phyloP scores from a whole-genome alignment of 495 filamentous ascomycete species.

The Neurospora sp. region DNA sequence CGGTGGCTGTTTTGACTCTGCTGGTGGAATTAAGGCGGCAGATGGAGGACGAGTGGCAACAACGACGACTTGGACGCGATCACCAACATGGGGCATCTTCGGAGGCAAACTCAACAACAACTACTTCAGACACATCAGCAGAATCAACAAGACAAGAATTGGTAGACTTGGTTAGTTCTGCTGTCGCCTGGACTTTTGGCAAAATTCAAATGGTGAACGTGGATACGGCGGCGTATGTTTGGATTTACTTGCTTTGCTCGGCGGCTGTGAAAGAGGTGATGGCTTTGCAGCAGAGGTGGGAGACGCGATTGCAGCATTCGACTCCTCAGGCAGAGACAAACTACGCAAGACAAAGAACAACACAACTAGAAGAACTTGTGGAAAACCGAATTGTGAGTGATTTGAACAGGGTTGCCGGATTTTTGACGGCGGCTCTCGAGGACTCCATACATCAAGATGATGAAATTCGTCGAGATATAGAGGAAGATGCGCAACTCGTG shows the following conservation, averaged over 20 bases:
- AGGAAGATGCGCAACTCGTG: too few relatives aligned
- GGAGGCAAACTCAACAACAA: neutral
- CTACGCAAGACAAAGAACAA: neutral
- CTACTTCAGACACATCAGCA: neutral
- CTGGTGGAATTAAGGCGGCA: constrained; percentile 38
- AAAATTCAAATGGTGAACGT: neutral
- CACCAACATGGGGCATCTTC: neutral
- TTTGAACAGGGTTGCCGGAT: neutral
- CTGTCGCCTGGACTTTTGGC: neutral
- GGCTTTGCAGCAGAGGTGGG: neutral
- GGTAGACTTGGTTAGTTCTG: neutral
- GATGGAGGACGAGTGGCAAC: constrained; percentile 39
- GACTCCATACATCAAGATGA: too few relatives aligned
- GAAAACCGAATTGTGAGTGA: constrained; percentile 15
- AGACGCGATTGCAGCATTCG: neutral
- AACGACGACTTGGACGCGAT: neutral
- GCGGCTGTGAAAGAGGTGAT: neutral
- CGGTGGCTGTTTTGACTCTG: constrained; percentile 35
- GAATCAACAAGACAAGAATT: neutral
- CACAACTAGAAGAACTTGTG: constrained; percentile 13
- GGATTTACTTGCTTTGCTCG: neutral
- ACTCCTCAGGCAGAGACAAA: neutral
- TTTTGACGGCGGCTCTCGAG: neutral
- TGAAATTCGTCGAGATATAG: too few relatives aligned
- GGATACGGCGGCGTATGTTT: neutral